Percentiles rank a stretch among this genome's conserved stretches.
These are phyloP conservation scores for Exophiala sp. DNA, from an alignment of 2,329 filamentous ascomycete species.

Conservation along the genomic window DNA sequence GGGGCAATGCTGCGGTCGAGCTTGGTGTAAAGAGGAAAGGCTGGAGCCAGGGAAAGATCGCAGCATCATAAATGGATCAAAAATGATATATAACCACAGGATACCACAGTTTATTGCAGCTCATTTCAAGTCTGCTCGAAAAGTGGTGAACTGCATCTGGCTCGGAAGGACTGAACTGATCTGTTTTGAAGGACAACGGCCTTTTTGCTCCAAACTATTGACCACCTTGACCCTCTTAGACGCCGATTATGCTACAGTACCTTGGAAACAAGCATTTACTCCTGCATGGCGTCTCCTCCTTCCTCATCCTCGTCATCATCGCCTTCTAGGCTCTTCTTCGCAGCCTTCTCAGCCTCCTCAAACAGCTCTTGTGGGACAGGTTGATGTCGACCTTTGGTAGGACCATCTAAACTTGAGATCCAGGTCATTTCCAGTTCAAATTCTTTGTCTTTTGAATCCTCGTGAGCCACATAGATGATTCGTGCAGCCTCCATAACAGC, in stretches of 20 bases:
- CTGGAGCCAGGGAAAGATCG: constrained; percentile 70
- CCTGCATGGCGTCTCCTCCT: constrained; percentile 81
- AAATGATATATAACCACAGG: not conserved
- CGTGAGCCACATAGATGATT: constrained; percentile 96
- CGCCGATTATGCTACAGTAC: constrained; percentile 24
- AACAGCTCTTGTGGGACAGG: constrained; percentile 87
- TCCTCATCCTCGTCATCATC: constrained; percentile 78
- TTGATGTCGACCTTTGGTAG: constrained; percentile 87
- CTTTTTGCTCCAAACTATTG: not conserved
- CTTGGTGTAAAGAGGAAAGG: constrained; percentile 81
- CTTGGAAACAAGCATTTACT: constrained; percentile 50
- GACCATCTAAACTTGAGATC: constrained; percentile 80
- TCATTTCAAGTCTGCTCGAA: not conserved
- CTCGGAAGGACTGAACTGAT: not conserved
- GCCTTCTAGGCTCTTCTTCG: constrained; percentile 82
- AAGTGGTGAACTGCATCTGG: not conserved
- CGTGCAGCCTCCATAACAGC: constrained; percentile 93
- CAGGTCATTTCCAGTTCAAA: constrained; percentile 99
- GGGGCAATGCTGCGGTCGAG: constrained; percentile 92
- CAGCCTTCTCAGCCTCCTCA: constrained; percentile 88
- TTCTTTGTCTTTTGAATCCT: constrained; percentile 99
- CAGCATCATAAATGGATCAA: constrained; percentile 25
- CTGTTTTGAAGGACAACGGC: not conserved
- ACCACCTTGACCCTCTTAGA: constrained; percentile 9
- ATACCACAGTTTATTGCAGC: not conserved